Conservation (phyloP, 805 yeast species). For the Wickerhamiella occidentalis region DNA sequence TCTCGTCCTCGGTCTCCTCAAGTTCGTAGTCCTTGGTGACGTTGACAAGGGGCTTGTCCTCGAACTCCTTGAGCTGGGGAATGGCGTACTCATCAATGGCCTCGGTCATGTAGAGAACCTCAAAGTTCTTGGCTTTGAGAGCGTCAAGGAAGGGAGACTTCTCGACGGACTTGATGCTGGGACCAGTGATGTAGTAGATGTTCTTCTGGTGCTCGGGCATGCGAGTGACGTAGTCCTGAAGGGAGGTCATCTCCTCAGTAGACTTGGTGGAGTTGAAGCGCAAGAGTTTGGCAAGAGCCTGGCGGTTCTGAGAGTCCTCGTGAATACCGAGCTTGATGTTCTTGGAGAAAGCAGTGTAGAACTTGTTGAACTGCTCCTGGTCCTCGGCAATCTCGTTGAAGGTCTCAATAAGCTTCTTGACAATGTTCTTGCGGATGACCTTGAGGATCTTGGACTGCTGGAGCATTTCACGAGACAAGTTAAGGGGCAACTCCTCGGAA, state of each 20-base stretch:
- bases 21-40: slow-evolving; percentile 98
- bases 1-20: slow-evolving; percentile 94
- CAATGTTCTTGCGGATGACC: slow-evolving; percentile 98
- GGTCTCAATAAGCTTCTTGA: slow-evolving; percentile 95
- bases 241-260: slow-evolving; percentile 83
- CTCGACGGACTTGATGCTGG: slow-evolving; percentile 92
- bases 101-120: slow-evolving; percentile 94
- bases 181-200: slow-evolving; percentile 99
- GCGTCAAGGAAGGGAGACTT: slow-evolving; percentile 99
- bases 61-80: slow-evolving; percentile 98
- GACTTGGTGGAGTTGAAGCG: slow-evolving; percentile 97
- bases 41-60: slow-evolving; percentile 97
- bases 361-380: slow-evolving; percentile 94
- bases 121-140: slow-evolving; percentile 95
- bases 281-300: slow-evolving; percentile 85
- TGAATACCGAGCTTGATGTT: slow-evolving; percentile 97
- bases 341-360: slow-evolving; percentile 96
- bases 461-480: slow-evolving; percentile 98
- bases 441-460: slow-evolving; percentile 99
- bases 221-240: slow-evolving; percentile 95
- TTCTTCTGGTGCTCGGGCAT: slow-evolving; percentile 99
- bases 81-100: slow-evolving; percentile 99
- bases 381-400: slow-evolving; percentile 99
- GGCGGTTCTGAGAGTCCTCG: slow-evolving; percentile 97
- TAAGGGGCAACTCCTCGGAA: slow-evolving; percentile 98